Evolutionary conservation across 345 rosid genomes (phyloP), one percentile per base, ranked within the genome.

Genomic region (Pugionium cornutum): DNA sequence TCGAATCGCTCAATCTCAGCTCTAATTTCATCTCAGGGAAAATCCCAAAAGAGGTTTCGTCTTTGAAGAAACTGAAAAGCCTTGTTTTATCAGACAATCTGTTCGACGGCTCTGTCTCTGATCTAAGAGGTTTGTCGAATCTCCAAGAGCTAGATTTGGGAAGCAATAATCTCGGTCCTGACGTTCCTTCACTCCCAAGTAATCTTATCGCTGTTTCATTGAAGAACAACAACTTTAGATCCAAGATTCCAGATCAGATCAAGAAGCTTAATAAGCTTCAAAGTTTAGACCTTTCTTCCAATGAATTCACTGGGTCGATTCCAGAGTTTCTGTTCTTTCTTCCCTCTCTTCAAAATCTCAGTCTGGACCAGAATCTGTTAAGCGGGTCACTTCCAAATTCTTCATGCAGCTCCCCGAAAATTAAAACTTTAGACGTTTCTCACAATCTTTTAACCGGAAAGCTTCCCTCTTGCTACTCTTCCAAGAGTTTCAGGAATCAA

Each of bases 1-100:
- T 92, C 34, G 37, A 77, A 37, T 70, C 75, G 42, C 76, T 92
- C 7, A 85, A 92, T 66, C 56, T 89, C 58, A 84, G 86, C 72
- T 88, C 89, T 9, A 92, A 92, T 77, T 87, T 76, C 82, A 83
- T 92, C 53, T 72, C 80, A 5, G 96, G 91, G 9, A 51, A 52
- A 58, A 79, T 92, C 68, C 89, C 94, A 7, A 56, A 43, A 46
- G 69, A 81, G 68, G 69, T 92, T 53, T 8, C 79, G 27, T 78
- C 89, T 4, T 54, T 86, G 42, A 69, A 62, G 75, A 78, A 67
- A 65, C 82, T 92, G 29, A 81, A 7, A n/a, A 83, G 79, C 41
- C 85, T 92, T 65, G 84, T 79, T 67, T 67, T 92, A 66, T 51
- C 77, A 32, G 79, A 82, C 47, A 92, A 89, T 74, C 56, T 79